Conservation (phyloP, 2,329 filamentous ascomycete species). For the Macrophomina phaseolina region DNA sequence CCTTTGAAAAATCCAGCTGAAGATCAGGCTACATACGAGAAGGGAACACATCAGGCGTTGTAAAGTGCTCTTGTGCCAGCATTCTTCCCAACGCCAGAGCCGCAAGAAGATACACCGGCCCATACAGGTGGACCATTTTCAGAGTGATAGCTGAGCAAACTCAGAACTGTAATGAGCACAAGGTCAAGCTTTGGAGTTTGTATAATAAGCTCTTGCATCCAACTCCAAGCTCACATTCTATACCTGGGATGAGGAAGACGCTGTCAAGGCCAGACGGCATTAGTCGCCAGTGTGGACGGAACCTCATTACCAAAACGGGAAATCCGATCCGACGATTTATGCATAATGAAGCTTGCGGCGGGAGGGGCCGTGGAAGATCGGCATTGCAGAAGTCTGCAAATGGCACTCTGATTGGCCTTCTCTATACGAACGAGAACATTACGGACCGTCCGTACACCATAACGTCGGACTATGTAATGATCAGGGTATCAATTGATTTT, state of each 20-base stretch:
- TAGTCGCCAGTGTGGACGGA: too few relatives aligned
- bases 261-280: too few relatives aligned
- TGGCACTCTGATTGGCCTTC: not conserved
- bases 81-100: not conserved
- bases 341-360: not conserved
- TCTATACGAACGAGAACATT: not conserved
- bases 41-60: not conserved
- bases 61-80: not conserved
- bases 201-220: too few relatives aligned
- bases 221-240: too few relatives aligned
- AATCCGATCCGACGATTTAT: not conserved
- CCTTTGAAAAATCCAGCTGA: not conserved
- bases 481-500: not conserved
- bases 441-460: not conserved
- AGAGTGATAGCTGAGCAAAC: too few relatives aligned
- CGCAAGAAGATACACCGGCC: not conserved
- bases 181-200: too few relatives aligned
- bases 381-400: not conserved
- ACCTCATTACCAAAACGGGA: too few relatives aligned
- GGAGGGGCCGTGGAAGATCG: not conserved
- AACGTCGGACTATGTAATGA: not conserved
- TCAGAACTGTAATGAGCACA: too few relatives aligned
- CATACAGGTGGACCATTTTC: not conserved
- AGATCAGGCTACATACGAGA: not conserved
- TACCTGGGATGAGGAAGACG: too few relatives aligned